Percentiles rank a stretch among this genome's conserved stretches.
phyloP scores from a whole-genome alignment of 345 rosid genomes.

The Acer saccharum region DNA sequence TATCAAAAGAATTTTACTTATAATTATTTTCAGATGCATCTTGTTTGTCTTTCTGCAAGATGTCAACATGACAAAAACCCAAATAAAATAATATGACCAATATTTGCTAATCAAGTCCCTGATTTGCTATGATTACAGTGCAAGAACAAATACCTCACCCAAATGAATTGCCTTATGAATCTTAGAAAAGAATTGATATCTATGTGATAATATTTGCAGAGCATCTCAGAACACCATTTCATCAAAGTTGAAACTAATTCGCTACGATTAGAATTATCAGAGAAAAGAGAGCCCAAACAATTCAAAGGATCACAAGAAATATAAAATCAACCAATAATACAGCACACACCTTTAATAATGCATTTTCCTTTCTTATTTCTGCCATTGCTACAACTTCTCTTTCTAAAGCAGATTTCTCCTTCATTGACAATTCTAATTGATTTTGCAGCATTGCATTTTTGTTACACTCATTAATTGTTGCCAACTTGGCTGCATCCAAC shows the following conservation, averaged over 20 bases:
- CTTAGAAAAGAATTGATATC: not conserved
- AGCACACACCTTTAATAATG: slow-evolving; percentile 61
- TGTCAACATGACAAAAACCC: not conserved
- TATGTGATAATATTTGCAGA: not conserved
- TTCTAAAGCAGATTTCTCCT: slow-evolving; percentile 75
- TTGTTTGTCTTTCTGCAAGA: slow-evolving; percentile 1
- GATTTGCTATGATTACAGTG: not conserved
- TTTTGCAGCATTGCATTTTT: slow-evolving; percentile 84
- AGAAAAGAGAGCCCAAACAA: slow-evolving; percentile 9
- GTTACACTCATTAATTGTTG: slow-evolving; percentile 83
- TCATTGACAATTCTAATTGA: slow-evolving; percentile 71
- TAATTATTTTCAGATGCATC: not conserved
- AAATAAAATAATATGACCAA: not conserved
- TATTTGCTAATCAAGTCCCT: not conserved
- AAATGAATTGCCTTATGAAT: not conserved
- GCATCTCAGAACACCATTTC: not conserved
- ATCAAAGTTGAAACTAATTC: not conserved
- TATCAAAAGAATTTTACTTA: too few species aligned
- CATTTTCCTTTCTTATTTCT: slow-evolving; percentile 74
- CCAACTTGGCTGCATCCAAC: slow-evolving; percentile 90
- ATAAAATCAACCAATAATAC: slow-evolving; percentile 6
- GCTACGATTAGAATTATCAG: not conserved
- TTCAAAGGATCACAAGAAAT: not conserved
- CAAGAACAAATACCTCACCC: too few species aligned
- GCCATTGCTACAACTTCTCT: slow-evolving; percentile 64